Conservation (phyloP, 164 flowering plant species). For the Akebia trifoliata region DNA sequence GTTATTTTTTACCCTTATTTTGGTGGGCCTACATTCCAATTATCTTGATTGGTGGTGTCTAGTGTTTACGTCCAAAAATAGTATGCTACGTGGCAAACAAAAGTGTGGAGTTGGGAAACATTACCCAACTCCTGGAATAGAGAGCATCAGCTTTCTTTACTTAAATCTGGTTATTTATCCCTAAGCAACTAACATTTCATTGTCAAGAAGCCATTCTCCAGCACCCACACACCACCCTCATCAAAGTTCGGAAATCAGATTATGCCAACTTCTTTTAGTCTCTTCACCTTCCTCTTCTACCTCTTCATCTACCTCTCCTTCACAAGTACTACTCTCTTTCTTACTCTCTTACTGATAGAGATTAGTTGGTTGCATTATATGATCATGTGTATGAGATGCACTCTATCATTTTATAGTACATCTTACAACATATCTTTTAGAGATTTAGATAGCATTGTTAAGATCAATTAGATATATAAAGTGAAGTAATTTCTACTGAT, state of each 20-base stretch:
- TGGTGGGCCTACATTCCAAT: no score
- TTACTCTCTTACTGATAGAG: constrained; percentile 6
- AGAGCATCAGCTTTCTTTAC: background rate
- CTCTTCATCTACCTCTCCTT: constrained; percentile 20
- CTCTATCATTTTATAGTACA: no score
- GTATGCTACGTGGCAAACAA: background rate
- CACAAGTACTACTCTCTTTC: constrained; percentile 21
- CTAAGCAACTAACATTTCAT: background rate
- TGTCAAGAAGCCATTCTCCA: background rate
- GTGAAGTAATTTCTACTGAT: background rate
- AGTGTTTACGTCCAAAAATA: background rate
- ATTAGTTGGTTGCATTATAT: no score
- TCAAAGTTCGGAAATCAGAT: constrained; percentile 1
- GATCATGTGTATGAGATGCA: no score
- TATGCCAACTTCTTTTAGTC: constrained; percentile 18
- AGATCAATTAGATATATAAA: constrained; percentile 22
- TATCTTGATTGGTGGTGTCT: no score
- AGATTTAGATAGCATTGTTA: no score
- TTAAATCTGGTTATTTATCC: background rate
- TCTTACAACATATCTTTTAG: no score
- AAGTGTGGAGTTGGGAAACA: background rate
- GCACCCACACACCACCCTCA: background rate
- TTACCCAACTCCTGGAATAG: no score
- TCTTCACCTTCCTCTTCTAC: constrained; percentile 20
- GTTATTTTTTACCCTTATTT: no score